Evolutionary conservation across 257 asterid species (phyloP), one percentile per base, ranked within the genome.

Genomic region (Solanum chilense): DNA sequence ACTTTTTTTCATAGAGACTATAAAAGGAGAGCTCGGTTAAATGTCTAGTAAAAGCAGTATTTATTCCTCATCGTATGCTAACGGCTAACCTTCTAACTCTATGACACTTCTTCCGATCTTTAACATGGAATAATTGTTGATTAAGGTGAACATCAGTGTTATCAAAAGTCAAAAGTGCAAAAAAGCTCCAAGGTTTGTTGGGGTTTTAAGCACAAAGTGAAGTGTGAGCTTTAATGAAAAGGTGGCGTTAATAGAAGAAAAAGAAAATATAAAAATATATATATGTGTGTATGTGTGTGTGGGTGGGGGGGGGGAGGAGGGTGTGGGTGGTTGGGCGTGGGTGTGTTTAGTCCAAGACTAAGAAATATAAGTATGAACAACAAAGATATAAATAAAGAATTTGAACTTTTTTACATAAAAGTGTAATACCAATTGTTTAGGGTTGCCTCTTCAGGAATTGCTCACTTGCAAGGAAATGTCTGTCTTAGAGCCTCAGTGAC

Each of bases 21-120:
- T 45, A 45, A 76, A n/a, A 76, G 84, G 64, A 78, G 39, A 78
- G 25, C 60, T 76, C 42, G 37, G 83, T 42, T n/a, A 23, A 76
- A 42, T n/a, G 60, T 41, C 82, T 21, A 25, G 33, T 76, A 76
- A 42, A 76, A 25, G 29, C 13, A 13, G 37, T 23, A 42, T 13
- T 42, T 76, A 41, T 42, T 21, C 29, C 56, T 39, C 56, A 23
- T 75, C 21, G 6, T 39, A 39, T 75, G 56, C 25, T 75, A 74
- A 76, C 60, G 31, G 23, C 49, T 52, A 11, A 75, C 56, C 60
- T 76, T 64, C 64, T 78, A 78, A 78, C 31, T 15, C 64, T 44
- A 78, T 78, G 41, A 27, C 83, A 45, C 64, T 25, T n/a, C 84
- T 44, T 25, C 64, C 2, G 5, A 42, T 27, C 64, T 16, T 78